Conservation (phyloP, 805 yeast genomes). For the Ogataea philodendri region DNA sequence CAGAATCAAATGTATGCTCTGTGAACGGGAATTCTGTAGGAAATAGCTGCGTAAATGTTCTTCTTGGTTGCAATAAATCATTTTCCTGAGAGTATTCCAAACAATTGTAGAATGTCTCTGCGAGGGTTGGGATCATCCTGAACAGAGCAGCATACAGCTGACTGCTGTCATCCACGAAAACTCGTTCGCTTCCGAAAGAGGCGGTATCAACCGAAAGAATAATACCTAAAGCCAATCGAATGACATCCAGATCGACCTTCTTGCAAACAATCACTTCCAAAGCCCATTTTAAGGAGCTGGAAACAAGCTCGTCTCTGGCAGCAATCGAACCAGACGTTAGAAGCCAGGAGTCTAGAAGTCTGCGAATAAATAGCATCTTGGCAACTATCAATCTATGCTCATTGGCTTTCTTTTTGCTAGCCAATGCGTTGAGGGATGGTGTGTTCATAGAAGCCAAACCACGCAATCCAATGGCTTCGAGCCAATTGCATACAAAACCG, state of each 20-base stretch:
- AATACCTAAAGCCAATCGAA: conserved; percentile 62
- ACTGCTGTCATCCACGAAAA: conserved; percentile 32
- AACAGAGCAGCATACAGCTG: conserved; percentile 45
- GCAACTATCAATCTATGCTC: conserved; percentile 55
- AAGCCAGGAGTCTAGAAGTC: conserved; percentile 45
- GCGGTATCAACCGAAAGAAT: conserved; percentile 46
- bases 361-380: conserved; percentile 60
- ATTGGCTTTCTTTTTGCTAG: conserved; percentile 41
- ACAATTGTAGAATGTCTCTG: conserved; percentile 50
- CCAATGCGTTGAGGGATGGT: conserved; percentile 26
- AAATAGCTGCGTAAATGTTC: conserved; percentile 67
- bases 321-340: conserved; percentile 24
- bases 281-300: conserved; percentile 52
- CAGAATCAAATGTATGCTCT: conserved; percentile 67
- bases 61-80: conserved; percentile 48
- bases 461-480: conserved; percentile 54
- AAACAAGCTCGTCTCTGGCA: conserved; percentile 40
- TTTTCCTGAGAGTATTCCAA: conserved; percentile 48
- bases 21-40: conserved; percentile 66
- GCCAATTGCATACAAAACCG: conserved; percentile 42
- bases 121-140: conserved; percentile 53
- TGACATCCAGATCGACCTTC: conserved; percentile 51
- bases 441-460: conserved; percentile 48
- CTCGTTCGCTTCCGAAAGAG: conserved; percentile 24
- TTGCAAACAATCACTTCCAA: conserved; percentile 54